Conservation (phyloP, 225 moss, liverwort and hornwort species). For the Sphagnum contortum region DNA sequence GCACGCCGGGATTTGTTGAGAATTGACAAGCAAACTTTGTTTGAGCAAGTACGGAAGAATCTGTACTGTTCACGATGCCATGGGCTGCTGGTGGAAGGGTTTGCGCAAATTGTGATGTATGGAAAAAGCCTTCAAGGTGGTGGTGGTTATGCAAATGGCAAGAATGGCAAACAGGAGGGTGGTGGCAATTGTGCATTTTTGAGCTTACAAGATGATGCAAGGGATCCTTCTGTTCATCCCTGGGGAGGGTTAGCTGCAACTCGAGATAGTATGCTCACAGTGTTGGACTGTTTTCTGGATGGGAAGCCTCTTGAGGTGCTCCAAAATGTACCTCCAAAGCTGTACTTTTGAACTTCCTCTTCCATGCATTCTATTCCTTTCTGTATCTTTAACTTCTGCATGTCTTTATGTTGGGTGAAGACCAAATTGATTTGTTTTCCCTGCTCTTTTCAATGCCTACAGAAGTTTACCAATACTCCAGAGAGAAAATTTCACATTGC, state of each 20-base stretch:
- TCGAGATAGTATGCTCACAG: constrained; percentile 97
- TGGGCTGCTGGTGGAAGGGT: constrained; percentile 98
- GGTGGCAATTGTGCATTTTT: constrained; percentile 48
- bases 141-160: constrained; percentile 56
- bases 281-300: constrained; percentile 97
- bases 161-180: constrained; percentile 63
- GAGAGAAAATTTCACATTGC: no score
- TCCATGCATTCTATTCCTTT: no score
- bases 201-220: constrained; percentile 76
- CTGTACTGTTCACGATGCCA: constrained; percentile 98
- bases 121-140: constrained; percentile 89
- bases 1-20: constrained; percentile 98
- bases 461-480: no score
- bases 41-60: constrained; percentile 99
- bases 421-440: no score
- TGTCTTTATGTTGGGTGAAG: no score
- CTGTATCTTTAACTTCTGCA: no score
- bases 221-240: constrained; percentile 96
- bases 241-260: constrained; percentile 99
- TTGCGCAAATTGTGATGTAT: constrained; percentile 89
- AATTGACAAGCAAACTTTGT: constrained; percentile 95
- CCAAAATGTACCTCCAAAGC: constrained; percentile 73
- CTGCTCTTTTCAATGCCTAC: no score
- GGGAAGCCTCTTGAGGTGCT: constrained; percentile 99
- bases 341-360: constrained; percentile 10